Percentiles rank a stretch among this genome's conserved stretches.
Conservation (phyloP, 2,329 filamentous ascomycete genomes). For the Exophiala alcalophila region DNA sequence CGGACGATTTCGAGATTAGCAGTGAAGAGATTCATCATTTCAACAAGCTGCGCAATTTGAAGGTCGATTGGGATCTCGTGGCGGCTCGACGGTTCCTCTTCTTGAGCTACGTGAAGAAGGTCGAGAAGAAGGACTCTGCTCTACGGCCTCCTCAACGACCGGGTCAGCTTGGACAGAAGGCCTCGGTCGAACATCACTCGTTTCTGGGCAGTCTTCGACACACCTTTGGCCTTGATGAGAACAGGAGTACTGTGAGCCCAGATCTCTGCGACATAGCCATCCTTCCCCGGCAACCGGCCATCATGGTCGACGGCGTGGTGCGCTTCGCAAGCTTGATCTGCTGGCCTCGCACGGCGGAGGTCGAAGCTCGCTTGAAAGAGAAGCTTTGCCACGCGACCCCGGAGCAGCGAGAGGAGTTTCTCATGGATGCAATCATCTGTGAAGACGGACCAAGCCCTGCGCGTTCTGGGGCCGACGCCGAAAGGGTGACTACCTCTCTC, state of each 20-base stretch:
- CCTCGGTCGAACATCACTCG: slow-evolving; percentile 12
- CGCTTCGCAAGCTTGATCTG: slow-evolving; percentile 31
- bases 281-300: slow-evolving; percentile 20
- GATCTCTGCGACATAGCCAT: slow-evolving; percentile 25
- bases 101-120: slow-evolving; percentile 23
- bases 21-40: slow-evolving; percentile 46
- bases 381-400: slow-evolving; percentile 26
- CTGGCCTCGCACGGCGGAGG: slow-evolving; percentile 31
- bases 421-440: slow-evolving; percentile 21
- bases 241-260: not conserved
- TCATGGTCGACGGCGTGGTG: slow-evolving; percentile 32
- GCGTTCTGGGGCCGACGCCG: not conserved
- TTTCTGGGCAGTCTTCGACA: slow-evolving; percentile 19
- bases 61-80: slow-evolving; percentile 57
- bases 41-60: slow-evolving; percentile 47
- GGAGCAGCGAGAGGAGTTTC: slow-evolving; percentile 22
- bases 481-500: slow-evolving; percentile 9
- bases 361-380: slow-evolving; percentile 21
- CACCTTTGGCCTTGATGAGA: slow-evolving; percentile 9
- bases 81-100: slow-evolving; percentile 53
- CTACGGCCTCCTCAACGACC: slow-evolving; percentile 1
- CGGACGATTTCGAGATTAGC: slow-evolving; percentile 42
- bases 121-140: slow-evolving; percentile 5
- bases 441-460: not conserved
- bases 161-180: slow-evolving; percentile 1